Evolutionary conservation across 495 filamentous ascomycete species (phyloP).

Genomic region (Pseudoneurospora amorphoporcata): DNA sequence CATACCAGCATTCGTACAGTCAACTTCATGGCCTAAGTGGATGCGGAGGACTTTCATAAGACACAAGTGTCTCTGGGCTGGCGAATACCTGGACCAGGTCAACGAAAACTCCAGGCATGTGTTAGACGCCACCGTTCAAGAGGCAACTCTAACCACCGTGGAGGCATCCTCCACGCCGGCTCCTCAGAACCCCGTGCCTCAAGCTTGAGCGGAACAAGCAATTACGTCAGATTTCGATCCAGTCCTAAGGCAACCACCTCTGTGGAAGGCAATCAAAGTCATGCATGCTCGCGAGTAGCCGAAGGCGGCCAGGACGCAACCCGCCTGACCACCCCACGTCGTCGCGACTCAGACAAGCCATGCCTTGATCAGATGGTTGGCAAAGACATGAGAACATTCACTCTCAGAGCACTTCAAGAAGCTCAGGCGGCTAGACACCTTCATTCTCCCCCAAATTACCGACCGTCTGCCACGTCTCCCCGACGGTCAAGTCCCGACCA

Average conservation of each 20-base stretch:
- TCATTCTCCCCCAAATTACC: too few relatives aligned
- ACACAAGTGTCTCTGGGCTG: background rate
- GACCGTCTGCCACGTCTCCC: too few relatives aligned
- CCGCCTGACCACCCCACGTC: conserved; percentile 39
- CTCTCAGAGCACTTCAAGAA: too few relatives aligned
- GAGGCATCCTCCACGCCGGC: background rate
- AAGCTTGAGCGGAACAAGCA: background rate
- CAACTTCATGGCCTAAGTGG: background rate
- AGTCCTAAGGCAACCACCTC: background rate
- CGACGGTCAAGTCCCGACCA: too few relatives aligned
- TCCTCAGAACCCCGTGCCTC: background rate
- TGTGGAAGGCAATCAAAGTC: conserved; percentile 47
- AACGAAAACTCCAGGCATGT: background rate
- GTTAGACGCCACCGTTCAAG: background rate
- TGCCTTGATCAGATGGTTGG: conserved; percentile 38
- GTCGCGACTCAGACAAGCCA: conserved; percentile 86
- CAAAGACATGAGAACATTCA: too few relatives aligned
- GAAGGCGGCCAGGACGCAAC: background rate
- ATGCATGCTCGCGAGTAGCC: conserved; percentile 43
- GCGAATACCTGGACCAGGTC: background rate
- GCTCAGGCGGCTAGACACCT: too few relatives aligned
- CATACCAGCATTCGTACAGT: background rate
- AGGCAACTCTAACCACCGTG: background rate
- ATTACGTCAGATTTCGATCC: background rate
- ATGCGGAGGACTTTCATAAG: background rate